phyloP scores from a whole-genome alignment of 345 rosid genomes.

The Eucalyptus dawsonii region DNA sequence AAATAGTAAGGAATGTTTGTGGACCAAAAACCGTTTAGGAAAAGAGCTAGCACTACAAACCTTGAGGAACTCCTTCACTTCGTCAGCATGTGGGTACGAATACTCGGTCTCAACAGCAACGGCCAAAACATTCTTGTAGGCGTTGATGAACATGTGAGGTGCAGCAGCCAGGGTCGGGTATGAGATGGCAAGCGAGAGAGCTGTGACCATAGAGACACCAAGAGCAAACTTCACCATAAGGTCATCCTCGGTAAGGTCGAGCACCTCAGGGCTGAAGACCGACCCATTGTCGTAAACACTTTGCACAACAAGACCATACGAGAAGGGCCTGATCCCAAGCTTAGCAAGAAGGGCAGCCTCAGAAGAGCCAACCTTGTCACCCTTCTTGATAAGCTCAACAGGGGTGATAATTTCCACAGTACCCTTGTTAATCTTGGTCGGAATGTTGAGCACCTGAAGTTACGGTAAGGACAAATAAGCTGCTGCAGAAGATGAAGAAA shows the following conservation, averaged over 20 bases:
- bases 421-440: slow-evolving; percentile 99
- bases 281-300: slow-evolving; percentile 80
- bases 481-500: not conserved
- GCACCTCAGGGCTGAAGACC: slow-evolving; percentile 83
- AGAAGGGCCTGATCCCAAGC: slow-evolving; percentile 89
- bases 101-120: slow-evolving; percentile 68
- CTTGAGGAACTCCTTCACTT: slow-evolving; percentile 77
- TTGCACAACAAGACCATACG: slow-evolving; percentile 71
- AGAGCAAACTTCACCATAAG: slow-evolving; percentile 62
- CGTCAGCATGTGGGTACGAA: slow-evolving; percentile 68
- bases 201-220: slow-evolving; percentile 64
- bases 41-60: slow-evolving; percentile 5
- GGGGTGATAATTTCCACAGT: slow-evolving; percentile 92
- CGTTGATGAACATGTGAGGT: slow-evolving; percentile 86
- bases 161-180: slow-evolving; percentile 88
- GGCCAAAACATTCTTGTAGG: slow-evolving; percentile 70
- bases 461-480: not conserved
- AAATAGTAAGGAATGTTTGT: not conserved
- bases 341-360: slow-evolving; percentile 90
- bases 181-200: slow-evolving; percentile 65
- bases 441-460: slow-evolving; percentile 72
- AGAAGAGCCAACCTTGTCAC: slow-evolving; percentile 93
- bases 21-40: not conserved
- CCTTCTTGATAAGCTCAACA: slow-evolving; percentile 90
- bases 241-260: slow-evolving; percentile 75